Evolutionary conservation across 371 early-diverging fungal species (phyloP).

Genomic region (Mucor piriformis): DNA sequence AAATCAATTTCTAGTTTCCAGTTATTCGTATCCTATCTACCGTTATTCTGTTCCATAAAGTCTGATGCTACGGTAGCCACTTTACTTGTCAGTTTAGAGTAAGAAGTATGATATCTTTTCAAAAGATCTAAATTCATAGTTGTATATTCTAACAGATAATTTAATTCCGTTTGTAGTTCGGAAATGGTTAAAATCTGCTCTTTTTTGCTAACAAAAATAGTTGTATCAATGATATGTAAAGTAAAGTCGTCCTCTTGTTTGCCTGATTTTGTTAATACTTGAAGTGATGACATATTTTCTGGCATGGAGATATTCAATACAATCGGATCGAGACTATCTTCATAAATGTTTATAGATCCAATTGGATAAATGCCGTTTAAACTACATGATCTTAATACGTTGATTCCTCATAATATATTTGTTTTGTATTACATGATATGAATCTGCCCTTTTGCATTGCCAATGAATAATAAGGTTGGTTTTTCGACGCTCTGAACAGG

Average conservation of each 20-base stretch:
- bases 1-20: too few relatives aligned
- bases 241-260: background rate
- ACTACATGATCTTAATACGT: constrained; percentile 2
- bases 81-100: constrained; percentile 1
- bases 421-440: constrained; percentile 13
- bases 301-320: constrained; percentile 6
- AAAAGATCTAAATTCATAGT: constrained; percentile 4
- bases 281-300: background rate
- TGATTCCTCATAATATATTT: too few relatives aligned
- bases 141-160: constrained; percentile 23
- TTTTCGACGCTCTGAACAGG: constrained; percentile 8
- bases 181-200: constrained; percentile 24
- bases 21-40: constrained; percentile 8
- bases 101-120: constrained; percentile 16
- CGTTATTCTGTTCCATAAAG: constrained; percentile 10
- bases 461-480: constrained; percentile 21
- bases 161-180: constrained; percentile 19
- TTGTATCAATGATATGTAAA: constrained; percentile 14
- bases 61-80: constrained; percentile 1
- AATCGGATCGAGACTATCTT: background rate
- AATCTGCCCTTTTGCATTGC: constrained; percentile 16
- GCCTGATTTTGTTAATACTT: constrained; percentile 1
- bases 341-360: constrained; percentile 2
- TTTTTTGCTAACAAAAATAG: constrained; percentile 10
- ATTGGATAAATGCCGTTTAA: constrained; percentile 28